Evolutionary conservation across 78 protist species (phyloP).

Genomic region (Dictyostelium firmibasis): DNA sequence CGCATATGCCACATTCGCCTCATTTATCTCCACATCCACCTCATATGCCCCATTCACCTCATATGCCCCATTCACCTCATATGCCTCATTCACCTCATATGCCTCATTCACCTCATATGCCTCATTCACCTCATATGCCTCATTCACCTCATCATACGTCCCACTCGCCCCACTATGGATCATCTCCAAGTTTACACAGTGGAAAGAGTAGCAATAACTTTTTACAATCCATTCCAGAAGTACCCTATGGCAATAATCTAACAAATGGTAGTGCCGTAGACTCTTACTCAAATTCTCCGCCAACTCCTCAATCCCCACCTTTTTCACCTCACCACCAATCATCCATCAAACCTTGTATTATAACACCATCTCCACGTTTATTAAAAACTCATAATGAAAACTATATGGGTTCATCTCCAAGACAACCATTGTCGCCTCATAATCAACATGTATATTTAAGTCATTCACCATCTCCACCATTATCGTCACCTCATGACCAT

Average conservation of each 20-base stretch:
- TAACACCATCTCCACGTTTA: background rate
- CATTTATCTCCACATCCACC: background rate
- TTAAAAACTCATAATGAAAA: background rate
- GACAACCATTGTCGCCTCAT: background rate
- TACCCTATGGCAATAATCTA: background rate
- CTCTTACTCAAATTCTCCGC: background rate
- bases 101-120: background rate
- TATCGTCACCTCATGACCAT: background rate
- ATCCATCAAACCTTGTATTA: background rate
- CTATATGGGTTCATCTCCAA: conserved; percentile 2
- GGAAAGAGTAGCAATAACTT: background rate
- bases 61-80: background rate
- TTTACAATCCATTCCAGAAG: background rate
- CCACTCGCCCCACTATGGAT: background rate
- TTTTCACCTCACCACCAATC: background rate
- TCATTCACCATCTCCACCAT: background rate
- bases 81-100: background rate
- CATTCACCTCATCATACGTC: background rate
- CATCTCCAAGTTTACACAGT: background rate
- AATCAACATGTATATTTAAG: background rate
- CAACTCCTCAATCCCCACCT: background rate
- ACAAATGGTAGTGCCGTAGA: background rate
- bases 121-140: background rate
- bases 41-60: background rate
- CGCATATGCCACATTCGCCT: background rate